These are phyloP conservation scores for Earliella scabrosa DNA, from an alignment of 1,284 basidiomycete genomes.

Conservation along the genomic window DNA sequence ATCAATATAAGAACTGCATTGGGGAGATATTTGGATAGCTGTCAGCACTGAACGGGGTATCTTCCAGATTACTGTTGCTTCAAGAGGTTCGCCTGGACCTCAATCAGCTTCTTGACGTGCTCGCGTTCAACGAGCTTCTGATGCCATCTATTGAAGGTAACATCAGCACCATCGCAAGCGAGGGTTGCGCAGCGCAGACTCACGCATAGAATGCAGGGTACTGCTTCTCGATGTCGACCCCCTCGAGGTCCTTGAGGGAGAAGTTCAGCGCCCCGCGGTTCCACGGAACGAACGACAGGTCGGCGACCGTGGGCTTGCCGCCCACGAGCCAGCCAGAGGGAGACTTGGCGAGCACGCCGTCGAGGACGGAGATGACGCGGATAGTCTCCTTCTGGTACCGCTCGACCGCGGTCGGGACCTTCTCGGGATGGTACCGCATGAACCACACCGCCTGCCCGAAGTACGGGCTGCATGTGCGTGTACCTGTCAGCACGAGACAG, in stretches of 20 bases:
- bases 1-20: too few relatives aligned
- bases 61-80: too few relatives aligned
- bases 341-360: conserved; percentile 32
- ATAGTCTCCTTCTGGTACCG: conserved; percentile 19
- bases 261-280: conserved; percentile 15
- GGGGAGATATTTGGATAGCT: too few relatives aligned
- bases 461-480: conserved; percentile 4
- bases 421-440: not conserved
- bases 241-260: conserved; percentile 12
- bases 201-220: conserved; percentile 23
- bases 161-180: too few relatives aligned
- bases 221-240: conserved; percentile 18
- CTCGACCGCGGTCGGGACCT: conserved; percentile 1
- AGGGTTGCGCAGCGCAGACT: conserved; percentile 2
- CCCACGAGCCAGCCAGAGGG: conserved; percentile 23
- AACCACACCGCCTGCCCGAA: conserved; percentile 10
- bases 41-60: too few relatives aligned
- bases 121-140: conserved; percentile 10
- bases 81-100: not conserved
- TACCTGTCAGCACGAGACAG: not conserved
- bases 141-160: conserved; percentile 10
- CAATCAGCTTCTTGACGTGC: conserved; percentile 6
- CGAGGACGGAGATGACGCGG: conserved; percentile 38
- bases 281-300: conserved; percentile 29
- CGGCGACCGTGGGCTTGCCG: conserved; percentile 29